These are phyloP conservation scores for Ilex paraguariensis DNA, from an alignment of 305 asterid genomes.

Conservation along the genomic window DNA sequence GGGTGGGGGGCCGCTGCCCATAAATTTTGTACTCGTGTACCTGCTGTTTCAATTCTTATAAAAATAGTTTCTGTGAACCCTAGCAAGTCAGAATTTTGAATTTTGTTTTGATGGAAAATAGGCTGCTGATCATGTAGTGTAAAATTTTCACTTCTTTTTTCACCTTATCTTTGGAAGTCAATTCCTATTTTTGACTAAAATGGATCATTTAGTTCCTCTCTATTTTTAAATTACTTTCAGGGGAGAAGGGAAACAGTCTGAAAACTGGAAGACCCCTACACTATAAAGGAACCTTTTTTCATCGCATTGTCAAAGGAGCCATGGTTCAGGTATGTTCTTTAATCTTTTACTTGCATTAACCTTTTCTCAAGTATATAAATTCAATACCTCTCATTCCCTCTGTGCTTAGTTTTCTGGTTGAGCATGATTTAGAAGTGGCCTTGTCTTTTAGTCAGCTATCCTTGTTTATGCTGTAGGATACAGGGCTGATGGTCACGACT, in stretches of 20 bases:
- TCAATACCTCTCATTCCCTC: conserved; percentile 6
- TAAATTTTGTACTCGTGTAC: too few relatives aligned
- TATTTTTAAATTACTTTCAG: conserved; percentile 29
- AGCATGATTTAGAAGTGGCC: conserved; percentile 39
- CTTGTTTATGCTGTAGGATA: conserved; percentile 82
- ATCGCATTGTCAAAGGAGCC: conserved; percentile 70
- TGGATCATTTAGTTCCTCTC: too few relatives aligned
- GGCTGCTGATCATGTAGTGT: too few relatives aligned
- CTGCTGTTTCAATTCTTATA: too few relatives aligned
- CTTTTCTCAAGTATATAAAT: background rate
- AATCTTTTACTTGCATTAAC: background rate
- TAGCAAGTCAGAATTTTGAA: too few relatives aligned
- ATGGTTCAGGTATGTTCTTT: conserved; percentile 71
- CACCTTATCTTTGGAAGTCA: conserved; percentile 7
- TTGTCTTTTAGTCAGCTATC: conserved; percentile 58
- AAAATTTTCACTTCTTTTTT: too few relatives aligned
- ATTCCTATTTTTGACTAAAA: conserved; percentile 7
- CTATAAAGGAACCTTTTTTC: conserved; percentile 94
- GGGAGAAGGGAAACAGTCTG: conserved; percentile 79
- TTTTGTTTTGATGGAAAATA: too few relatives aligned
- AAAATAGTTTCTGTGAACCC: too few relatives aligned
- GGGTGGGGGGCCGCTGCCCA: too few relatives aligned
- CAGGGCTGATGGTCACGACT: conserved; percentile 89
- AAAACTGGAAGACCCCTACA: conserved; percentile 85
- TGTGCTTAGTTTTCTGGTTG: conserved; percentile 27